phyloP scores from a whole-genome alignment of 1,139 yeast species.

The Candida sojae region DNA sequence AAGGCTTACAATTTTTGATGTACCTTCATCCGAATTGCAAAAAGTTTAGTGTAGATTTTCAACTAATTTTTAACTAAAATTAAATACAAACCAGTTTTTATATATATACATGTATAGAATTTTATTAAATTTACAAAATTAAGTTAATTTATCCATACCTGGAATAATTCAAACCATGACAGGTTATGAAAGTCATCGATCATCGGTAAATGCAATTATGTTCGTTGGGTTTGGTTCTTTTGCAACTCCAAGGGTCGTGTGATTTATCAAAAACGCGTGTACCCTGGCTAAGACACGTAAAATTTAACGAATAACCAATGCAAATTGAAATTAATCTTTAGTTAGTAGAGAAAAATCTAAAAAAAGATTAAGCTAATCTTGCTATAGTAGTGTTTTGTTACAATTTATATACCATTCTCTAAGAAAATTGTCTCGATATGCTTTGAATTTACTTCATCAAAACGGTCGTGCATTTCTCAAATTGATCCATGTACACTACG shows the following conservation, averaged over 20 bases:
- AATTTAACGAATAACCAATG: background rate
- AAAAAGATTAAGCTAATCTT: too few species aligned
- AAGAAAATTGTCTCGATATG: too few species aligned
- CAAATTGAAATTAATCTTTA: background rate
- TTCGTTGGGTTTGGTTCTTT: background rate
- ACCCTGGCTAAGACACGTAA: background rate
- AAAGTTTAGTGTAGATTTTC: slow-evolving; percentile 6
- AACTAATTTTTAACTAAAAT: background rate
- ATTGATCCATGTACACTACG: slow-evolving; percentile 3
- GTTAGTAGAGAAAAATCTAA: too few species aligned
- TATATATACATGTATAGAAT: too few species aligned
- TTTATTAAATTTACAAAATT: too few species aligned
- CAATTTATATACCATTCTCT: too few species aligned
- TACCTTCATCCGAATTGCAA: background rate
- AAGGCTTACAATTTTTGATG: background rate
- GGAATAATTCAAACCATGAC: too few species aligned
- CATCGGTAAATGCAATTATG: too few species aligned
- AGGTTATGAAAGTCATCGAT: too few species aligned
- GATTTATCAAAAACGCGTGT: background rate
- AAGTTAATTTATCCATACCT: too few species aligned
- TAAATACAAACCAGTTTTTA: background rate
- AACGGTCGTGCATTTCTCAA: slow-evolving; percentile 9
- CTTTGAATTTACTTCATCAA: background rate
- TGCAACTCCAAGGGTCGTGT: background rate
- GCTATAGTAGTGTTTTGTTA: too few species aligned